phyloP scores from a whole-genome alignment of 202 grass and related monocot genomes.

The Dendrocalamus latiflorus region DNA sequence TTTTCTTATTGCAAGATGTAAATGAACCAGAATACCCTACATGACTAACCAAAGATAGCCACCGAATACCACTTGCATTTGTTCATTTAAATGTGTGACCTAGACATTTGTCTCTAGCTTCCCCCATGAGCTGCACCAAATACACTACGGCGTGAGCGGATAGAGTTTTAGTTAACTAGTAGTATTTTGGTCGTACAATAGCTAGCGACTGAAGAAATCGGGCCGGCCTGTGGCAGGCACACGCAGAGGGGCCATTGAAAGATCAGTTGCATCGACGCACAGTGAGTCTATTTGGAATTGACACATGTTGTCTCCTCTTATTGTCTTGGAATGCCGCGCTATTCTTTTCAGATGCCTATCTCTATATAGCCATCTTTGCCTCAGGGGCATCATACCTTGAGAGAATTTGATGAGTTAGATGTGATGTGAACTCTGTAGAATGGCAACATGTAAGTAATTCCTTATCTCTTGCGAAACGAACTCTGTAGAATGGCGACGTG shows the following conservation, averaged over 20 bases:
- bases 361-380: neutral
- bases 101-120: conserved; percentile 23
- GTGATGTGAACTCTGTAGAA: neutral
- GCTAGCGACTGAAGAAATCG: neutral
- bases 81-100: neutral
- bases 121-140: neutral
- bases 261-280: neutral
- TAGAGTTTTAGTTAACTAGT: neutral
- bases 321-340: conserved; percentile 15
- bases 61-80: conserved; percentile 8
- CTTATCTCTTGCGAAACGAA: too few species aligned
- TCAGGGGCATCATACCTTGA: neutral
- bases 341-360: conserved; percentile 23
- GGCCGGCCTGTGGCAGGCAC: conserved; percentile 26
- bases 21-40: neutral
- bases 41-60: neutral
- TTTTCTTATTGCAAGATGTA: neutral
- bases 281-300: neutral
- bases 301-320: conserved; percentile 19
- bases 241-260: neutral
- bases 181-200: neutral
- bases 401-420: neutral
- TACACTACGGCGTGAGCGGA: neutral
- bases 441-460: neutral
- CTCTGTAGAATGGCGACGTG: neutral